Percentiles rank a stretch among this genome's conserved stretches.
These are phyloP conservation scores for Keithomyces neogunnii DNA, from an alignment of 2,329 filamentous ascomycete species.

Conservation along the genomic window DNA sequence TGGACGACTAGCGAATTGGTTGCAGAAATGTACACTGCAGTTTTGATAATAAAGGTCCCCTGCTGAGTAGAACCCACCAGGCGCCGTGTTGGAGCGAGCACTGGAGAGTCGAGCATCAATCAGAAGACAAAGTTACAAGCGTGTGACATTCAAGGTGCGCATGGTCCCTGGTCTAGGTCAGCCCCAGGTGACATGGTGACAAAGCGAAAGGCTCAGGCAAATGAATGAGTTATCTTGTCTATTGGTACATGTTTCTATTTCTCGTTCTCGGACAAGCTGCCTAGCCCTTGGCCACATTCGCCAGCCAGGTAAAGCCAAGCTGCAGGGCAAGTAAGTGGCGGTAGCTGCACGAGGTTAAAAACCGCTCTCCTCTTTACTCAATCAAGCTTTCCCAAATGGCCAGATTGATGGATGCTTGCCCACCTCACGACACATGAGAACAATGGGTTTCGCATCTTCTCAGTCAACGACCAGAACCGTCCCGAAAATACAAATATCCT, in stretches of 20 bases:
- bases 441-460: too few relatives aligned
- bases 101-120: background rate
- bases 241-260: background rate
- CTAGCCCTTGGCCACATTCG: too few relatives aligned
- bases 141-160: too few relatives aligned
- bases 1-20: slow-evolving; percentile 10
- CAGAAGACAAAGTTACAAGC: too few relatives aligned
- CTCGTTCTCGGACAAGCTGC: background rate
- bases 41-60: slow-evolving; percentile 5
- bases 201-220: background rate
- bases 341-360: too few relatives aligned
- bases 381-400: background rate
- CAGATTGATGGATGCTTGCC: too few relatives aligned
- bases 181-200: too few relatives aligned
- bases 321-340: too few relatives aligned
- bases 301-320: too few relatives aligned
- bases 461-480: background rate
- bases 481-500: background rate
- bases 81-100: slow-evolving; percentile 1
- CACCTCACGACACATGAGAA: too few relatives aligned
- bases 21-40: slow-evolving; percentile 5
- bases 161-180: too few relatives aligned
- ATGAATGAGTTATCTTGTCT: background rate
- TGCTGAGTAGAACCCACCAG: background rate
- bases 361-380: too few relatives aligned